Base-by-base conservation (phyloP, 352 stramenopile species). In the Thraustochytrium striatum region DNA sequence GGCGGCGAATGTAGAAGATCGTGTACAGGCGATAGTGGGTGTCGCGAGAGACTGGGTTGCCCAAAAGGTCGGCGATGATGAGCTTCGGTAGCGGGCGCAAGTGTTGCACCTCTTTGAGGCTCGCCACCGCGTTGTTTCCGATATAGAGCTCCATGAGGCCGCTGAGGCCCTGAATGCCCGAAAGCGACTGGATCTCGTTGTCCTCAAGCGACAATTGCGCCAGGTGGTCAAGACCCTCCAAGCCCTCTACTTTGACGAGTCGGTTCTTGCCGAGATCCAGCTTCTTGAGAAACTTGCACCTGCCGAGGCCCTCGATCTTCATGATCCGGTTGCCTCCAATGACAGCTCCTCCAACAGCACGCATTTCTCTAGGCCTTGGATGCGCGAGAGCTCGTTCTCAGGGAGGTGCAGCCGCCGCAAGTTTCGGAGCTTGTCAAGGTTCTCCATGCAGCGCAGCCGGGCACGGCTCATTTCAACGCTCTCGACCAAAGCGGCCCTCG, bases 111-210 rank as follows among this genome's bases (percentile, higher is more conserved):
- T 86, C 70, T 25, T 85, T 92, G 19, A 95, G 36, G 9, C 86
- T 85, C n/a, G 89, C 87, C 43, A 95, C 88, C 21, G 86, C 81
- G 68, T 95, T 95, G 72, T 89, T 90, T 5, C 89, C 88, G n/a
- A 93, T 83, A 80, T 95, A 95, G 0, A 95, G 75, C 61, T 95
- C 90, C 89, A 93, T 92, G 8, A 94, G 79, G 55, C 90, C 91
- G 57, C 86, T 65, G 0, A 90, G 86, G 0, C 85, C 83, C 0
- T 84, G 83, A 3, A 95, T 79, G 0, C 88, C 89, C 8, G 85
- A 82, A 7, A 95, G 82, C 52, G 87, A 90, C 13, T 85, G 86
- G 44, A 95, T 93, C 21, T 87, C 81, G 59, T 95, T 94, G 57
- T 93, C 89, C 86, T 95, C 89, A 0, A 95, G 69, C 1, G 90